These are phyloP conservation scores for Coemansia sp. DNA, from an alignment of 192 early-diverging fungal species.

Conservation along the genomic window DNA sequence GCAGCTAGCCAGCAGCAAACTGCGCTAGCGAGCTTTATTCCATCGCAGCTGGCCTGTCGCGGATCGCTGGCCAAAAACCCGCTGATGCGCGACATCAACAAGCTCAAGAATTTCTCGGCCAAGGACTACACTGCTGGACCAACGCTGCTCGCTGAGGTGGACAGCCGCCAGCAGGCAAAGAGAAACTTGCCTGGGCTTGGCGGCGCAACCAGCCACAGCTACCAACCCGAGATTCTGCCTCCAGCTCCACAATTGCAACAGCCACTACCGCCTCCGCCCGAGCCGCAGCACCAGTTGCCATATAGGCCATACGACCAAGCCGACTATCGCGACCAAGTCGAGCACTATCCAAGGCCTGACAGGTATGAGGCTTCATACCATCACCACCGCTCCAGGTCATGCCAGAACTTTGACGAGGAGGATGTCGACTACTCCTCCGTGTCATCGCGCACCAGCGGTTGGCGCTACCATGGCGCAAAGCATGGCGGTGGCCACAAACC, in stretches of 20 bases:
- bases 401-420: constrained; percentile 14
- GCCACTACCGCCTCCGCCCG: background rate
- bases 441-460: constrained; percentile 21
- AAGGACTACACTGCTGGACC: constrained; percentile 45
- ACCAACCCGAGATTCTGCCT: constrained; percentile 28
- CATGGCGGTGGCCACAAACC: constrained; percentile 1
- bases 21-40: constrained; percentile 43
- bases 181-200: constrained; percentile 52
- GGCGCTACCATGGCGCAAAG: background rate
- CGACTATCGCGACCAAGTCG: constrained; percentile 10
- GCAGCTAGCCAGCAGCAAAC: constrained; percentile 17
- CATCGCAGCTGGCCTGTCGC: constrained; percentile 5
- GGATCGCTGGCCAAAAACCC: constrained; percentile 44
- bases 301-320: constrained; percentile 6
- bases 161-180: constrained; percentile 44
- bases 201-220: constrained; percentile 46
- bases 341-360: constrained; percentile 5
- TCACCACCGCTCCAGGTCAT: constrained; percentile 11
- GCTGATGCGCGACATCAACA: constrained; percentile 55
- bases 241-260: constrained; percentile 9
- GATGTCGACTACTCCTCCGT: constrained; percentile 16
- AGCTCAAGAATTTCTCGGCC: constrained; percentile 48
- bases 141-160: constrained; percentile 48
- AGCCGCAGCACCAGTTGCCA: constrained; percentile 2
- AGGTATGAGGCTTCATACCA: constrained; percentile 2